A percentile compares a stretch with the other conserved stretches of the same genome.
Conservation (phyloP, 139 green algal genomes). For the Monoraphidium neglectum region DNA sequence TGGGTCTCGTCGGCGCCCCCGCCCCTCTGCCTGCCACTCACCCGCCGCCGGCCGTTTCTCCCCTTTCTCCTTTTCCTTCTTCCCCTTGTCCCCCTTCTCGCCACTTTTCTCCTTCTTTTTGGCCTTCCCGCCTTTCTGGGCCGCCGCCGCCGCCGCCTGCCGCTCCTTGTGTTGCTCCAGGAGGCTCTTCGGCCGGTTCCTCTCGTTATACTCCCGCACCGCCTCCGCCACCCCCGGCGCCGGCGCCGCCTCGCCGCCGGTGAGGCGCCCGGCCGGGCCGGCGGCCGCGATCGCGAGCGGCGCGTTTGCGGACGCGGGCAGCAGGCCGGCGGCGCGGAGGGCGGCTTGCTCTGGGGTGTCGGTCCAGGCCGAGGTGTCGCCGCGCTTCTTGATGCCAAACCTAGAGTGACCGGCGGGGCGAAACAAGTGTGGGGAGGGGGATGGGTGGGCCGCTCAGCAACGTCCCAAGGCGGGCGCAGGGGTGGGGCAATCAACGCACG, state of each 20-base stretch:
- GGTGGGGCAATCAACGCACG: too few relatives aligned
- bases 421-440: too few relatives aligned
- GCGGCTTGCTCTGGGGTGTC: constrained; percentile 61
- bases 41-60: constrained; percentile 11
- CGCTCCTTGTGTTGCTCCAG: constrained; percentile 73
- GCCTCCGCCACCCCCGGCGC: constrained; percentile 1
- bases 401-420: too few relatives aligned
- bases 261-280: too few relatives aligned
- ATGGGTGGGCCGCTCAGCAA: too few relatives aligned
- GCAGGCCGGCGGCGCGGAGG: constrained; percentile 36
- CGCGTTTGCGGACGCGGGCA: constrained; percentile 9
- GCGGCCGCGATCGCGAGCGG: too few relatives aligned
- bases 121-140: constrained; percentile 13
- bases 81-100: constrained; percentile 35
- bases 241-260: neutral
- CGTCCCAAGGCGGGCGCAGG: too few relatives aligned
- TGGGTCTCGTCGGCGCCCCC: neutral
- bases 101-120: constrained; percentile 43
- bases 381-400: constrained; percentile 37
- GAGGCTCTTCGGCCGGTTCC: constrained; percentile 60
- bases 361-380: constrained; percentile 73
- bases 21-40: neutral
- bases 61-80: neutral
- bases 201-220: constrained; percentile 43
- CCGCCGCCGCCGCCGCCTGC: constrained; percentile 16